Base-by-base conservation (phyloP, 2,329 filamentous ascomycete species). In the Blastomyces percursus region DNA sequence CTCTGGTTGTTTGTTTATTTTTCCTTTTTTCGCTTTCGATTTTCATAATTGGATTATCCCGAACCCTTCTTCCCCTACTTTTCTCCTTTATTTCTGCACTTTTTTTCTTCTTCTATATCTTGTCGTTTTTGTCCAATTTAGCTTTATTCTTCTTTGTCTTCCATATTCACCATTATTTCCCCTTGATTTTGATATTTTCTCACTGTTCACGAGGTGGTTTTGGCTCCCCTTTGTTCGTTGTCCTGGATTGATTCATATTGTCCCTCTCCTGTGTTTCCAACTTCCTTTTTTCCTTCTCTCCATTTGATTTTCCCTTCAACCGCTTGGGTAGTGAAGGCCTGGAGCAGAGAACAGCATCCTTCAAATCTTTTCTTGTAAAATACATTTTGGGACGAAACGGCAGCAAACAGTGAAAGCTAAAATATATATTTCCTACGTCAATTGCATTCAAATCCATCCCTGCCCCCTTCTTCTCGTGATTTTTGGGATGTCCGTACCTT, bases 331-430 rank as follows among this genome's bases (percentile, higher is more conserved):
- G 50, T 40, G 52, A 21, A 54, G 44, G 42, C 30, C 44, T 27
- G 32, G 50, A 48, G 60, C 48, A 55, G 46, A 42, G 59, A 55
- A 56, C 16, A 21, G 55, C 61, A 63, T 62, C 62, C 54, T 64
- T 63, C 56, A 61, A 61, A 63, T 61, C 55, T 62, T 60, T 65
- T 65, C 62, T 64, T 72, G 71, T 72, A 72, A 71, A 70, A 72
- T 72, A 72, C 68, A 69, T 72, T 71, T 66, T 69, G 55, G 54
- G 61, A 50, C 54, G 61, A 46, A 62, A 59, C 56, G 56, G 56
- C 40, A 59, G 56, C 42, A 59, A 59, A 59, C 56, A 59, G 56
- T 32, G 56, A 59, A 59, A 40, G 24, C 24, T 27, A 59, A 46
- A 59, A 59, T 32, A 59, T 46, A 59, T n/a, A 35, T 56, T 56